Conservation (phyloP, 2,329 filamentous ascomycete species). For the Beauveria pseudobassiana region DNA sequence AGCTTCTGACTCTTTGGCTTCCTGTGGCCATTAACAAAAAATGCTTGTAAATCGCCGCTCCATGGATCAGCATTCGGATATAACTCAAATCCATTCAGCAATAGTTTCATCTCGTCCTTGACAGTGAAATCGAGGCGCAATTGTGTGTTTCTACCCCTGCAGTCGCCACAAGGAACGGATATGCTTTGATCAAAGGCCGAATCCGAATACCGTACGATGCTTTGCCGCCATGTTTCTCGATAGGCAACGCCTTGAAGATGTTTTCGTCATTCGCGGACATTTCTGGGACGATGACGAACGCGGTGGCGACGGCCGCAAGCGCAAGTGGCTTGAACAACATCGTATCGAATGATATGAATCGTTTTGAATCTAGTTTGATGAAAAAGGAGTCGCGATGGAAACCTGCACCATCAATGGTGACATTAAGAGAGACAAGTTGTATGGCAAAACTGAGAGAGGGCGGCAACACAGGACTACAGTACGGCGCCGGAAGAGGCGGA, state of each 20-base stretch:
- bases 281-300: conserved; percentile 49
- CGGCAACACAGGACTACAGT: not conserved
- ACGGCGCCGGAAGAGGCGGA: conserved; percentile 9
- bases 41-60: conserved; percentile 35
- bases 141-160: conserved; percentile 37
- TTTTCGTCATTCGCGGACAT: conserved; percentile 35
- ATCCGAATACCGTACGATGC: conserved; percentile 27
- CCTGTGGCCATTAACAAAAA: conserved; percentile 34
- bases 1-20: conserved; percentile 32
- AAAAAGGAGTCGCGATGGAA: not conserved
- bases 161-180: conserved; percentile 46
- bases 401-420: not conserved
- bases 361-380: not conserved
- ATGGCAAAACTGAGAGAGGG: conserved; percentile 1
- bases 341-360: not conserved
- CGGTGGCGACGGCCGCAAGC: conserved; percentile 29
- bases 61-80: conserved; percentile 47
- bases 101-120: conserved; percentile 39
- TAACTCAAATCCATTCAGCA: conserved; percentile 53
- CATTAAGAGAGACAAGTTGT: not conserved
- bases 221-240: conserved; percentile 20
- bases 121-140: conserved; percentile 49
- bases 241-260: conserved; percentile 33
- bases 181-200: conserved; percentile 31
- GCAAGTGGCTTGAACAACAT: conserved; percentile 28